A percentile compares a stretch with the other conserved stretches of the same genome.
Conservation (phyloP, 495 filamentous ascomycete species). For the Astrothelium macrocarpum region DNA sequence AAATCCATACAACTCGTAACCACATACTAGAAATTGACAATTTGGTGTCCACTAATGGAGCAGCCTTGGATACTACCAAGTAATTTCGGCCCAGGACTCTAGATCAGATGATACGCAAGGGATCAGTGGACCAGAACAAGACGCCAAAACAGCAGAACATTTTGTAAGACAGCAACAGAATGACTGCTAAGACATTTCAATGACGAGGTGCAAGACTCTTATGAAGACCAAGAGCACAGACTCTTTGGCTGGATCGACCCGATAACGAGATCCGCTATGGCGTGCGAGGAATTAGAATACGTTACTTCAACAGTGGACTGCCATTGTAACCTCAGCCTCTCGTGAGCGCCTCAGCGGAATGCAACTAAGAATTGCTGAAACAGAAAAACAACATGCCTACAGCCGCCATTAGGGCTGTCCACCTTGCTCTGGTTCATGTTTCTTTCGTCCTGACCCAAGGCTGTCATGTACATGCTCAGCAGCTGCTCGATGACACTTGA, state of each 20-base stretch:
- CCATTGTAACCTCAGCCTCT: conserved; percentile 1
- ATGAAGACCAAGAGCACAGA: not conserved
- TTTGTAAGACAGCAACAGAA: not conserved
- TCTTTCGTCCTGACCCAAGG: not conserved
- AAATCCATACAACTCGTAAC: not conserved
- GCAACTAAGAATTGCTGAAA: not conserved
- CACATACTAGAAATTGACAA: not conserved
- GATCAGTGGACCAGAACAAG: not conserved
- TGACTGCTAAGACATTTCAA: not conserved
- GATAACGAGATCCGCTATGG: not conserved
- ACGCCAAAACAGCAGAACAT: not conserved
- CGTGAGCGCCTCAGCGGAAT: conserved; percentile 1
- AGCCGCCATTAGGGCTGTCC: not conserved
- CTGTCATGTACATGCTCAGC: not conserved
- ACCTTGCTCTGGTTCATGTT: not conserved
- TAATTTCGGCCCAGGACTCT: not conserved
- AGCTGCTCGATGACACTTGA: not conserved
- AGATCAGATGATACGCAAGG: not conserved
- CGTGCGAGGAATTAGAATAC: not conserved
- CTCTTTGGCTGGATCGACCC: not conserved
- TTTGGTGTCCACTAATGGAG: not conserved
- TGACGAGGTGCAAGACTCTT: not conserved
- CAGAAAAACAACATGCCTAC: not conserved
- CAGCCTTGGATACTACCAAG: not conserved
- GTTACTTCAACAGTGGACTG: not conserved